phyloP scores from a whole-genome alignment of 2,329 filamentous ascomycete genomes.

The Monosporascus sp. region DNA sequence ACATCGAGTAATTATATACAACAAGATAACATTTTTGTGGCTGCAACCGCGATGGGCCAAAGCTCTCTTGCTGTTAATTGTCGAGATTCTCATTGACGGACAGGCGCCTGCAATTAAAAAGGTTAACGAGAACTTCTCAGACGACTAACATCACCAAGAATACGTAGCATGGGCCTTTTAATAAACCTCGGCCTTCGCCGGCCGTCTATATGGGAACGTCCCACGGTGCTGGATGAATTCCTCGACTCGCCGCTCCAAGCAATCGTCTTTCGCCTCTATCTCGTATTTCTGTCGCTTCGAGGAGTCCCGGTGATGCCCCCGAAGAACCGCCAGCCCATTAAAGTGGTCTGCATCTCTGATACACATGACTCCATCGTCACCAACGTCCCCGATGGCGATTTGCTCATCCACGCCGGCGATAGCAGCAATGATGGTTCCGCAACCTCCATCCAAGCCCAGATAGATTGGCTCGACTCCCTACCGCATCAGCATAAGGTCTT shows the following conservation, averaged over 20 bases:
- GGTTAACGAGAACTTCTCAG: too few species aligned
- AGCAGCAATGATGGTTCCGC: constrained; percentile 68
- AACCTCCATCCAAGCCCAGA: constrained; percentile 69
- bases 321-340: constrained; percentile 51
- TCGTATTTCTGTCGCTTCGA: constrained; percentile 60
- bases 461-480: constrained; percentile 73
- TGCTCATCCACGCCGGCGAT: constrained; percentile 88
- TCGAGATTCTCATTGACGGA: too few species aligned
- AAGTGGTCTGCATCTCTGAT: constrained; percentile 84
- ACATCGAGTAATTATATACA: too few species aligned
- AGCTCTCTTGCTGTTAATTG: too few species aligned
- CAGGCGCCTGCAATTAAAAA: too few species aligned
- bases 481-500: constrained; percentile 77
- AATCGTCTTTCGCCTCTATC: constrained; percentile 57
- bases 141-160: constrained; percentile 7
- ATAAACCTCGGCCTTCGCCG: constrained; percentile 42
- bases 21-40: too few species aligned
- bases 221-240: constrained; percentile 55
- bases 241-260: constrained; percentile 64
- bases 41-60: too few species aligned
- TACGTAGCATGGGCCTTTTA: constrained; percentile 38
- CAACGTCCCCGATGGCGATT: constrained; percentile 68
- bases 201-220: constrained; percentile 40
- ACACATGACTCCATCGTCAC: constrained; percentile 64
- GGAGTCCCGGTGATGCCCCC: constrained; percentile 57